Conservation (phyloP, 73 alveolate genomes). For the Uronychia setigera region DNA sequence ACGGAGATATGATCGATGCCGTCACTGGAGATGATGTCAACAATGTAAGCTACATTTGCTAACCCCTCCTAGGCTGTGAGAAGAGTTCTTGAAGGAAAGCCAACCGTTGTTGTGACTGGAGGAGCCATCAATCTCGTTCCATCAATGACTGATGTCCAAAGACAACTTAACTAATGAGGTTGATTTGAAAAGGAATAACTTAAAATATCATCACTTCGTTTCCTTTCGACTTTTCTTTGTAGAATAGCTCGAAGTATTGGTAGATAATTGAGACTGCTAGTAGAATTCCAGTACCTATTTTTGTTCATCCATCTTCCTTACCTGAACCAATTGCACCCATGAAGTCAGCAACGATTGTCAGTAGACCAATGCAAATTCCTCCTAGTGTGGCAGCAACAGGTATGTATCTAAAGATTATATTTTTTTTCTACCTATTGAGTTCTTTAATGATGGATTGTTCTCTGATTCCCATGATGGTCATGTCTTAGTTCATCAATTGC, state of each 20-base stretch:
- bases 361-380: conserved; percentile 77
- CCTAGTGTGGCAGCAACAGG: conserved; percentile 93
- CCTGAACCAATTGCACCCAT: conserved; percentile 91
- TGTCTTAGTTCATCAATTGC: conserved; percentile 76
- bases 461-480: conserved; percentile 75
- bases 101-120: conserved; percentile 51
- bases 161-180: conserved; percentile 26
- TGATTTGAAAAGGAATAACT: background rate
- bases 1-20: conserved; percentile 36
- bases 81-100: conserved; percentile 23
- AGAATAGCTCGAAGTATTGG: conserved; percentile 25
- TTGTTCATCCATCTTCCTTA: conserved; percentile 2
- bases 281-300: conserved; percentile 95
- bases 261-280: conserved; percentile 85
- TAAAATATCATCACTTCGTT: background rate
- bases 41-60: background rate
- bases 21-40: conserved; percentile 52
- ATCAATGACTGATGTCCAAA: conserved; percentile 32
- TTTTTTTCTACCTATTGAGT: conserved; percentile 63
- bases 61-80: conserved; percentile 20
- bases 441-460: conserved; percentile 36
- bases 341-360: conserved; percentile 88
- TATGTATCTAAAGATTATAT: conserved; percentile 69
- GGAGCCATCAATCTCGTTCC: conserved; percentile 54
- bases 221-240: conserved; percentile 5